phyloP scores from a whole-genome alignment of 257 asterid species.

The Forsythia viridissima region DNA sequence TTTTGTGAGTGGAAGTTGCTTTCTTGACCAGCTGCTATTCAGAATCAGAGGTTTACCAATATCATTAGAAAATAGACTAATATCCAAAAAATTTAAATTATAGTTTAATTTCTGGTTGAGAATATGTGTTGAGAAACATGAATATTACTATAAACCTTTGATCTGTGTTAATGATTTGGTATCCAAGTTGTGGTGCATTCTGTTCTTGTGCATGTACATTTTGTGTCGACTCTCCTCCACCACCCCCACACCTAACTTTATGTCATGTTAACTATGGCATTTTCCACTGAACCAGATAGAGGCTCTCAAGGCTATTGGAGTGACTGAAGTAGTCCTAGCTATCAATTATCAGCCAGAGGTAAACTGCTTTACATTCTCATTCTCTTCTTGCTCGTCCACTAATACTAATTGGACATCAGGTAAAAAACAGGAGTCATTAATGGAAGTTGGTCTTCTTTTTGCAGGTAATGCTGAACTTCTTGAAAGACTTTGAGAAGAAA shows the following conservation, averaged over 20 bases:
- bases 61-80: not conserved
- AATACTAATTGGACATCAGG: not conserved
- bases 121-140: not conserved
- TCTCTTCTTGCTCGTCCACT: constrained; percentile 8
- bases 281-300: constrained; percentile 59
- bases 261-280: constrained; percentile 24
- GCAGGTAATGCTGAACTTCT: constrained; percentile 93
- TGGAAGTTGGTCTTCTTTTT: constrained; percentile 7
- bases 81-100: not conserved
- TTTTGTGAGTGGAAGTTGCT: not conserved
- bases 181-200: not conserved
- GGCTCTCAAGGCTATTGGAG: constrained; percentile 91
- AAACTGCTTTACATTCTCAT: constrained; percentile 15
- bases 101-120: not conserved
- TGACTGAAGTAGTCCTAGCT: constrained; percentile 93
- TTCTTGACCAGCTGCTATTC: not conserved
- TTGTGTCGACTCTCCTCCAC: no score
- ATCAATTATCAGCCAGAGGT: constrained; percentile 98
- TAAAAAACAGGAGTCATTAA: not conserved
- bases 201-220: no score
- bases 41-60: not conserved
- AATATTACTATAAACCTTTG: not conserved
- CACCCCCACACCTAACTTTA: not conserved
- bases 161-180: not conserved
- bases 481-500: constrained; percentile 88